Evolutionary conservation across 805 yeast genomes (phyloP), one percentile per base, ranked within the genome.

Genomic region (Suhomyces faveliae): DNA sequence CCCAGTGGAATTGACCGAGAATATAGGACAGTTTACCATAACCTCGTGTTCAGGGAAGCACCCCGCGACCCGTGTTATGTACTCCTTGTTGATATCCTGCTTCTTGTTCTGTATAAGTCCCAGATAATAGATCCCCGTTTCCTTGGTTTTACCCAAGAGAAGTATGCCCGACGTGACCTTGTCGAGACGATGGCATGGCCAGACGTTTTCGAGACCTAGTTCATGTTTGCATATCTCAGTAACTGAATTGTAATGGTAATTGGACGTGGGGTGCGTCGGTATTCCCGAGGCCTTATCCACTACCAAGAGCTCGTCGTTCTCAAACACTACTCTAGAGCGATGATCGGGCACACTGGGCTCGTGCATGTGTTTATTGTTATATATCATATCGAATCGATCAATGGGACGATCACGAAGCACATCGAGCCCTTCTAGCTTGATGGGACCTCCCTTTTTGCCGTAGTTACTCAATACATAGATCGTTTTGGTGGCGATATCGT

Each of bases 251-350:
- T 67, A 65, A 27, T 59, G 50, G 53, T 72, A 77, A 35, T 64
- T 71, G 6, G 77, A 74, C 0, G 77, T 67, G 0, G 84, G 81
- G 53, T 79, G 84, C 0, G 80, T 77, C 1, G 84, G 82, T 2
- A 78, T 61, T 0, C 84, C 84, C 0, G 72, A 62, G 0, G 83
- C 83, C 50, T 79, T 79, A 52, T 76, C 64, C 2, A 78, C 71
- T 21, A 79, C 81, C 12, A 78, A 21, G 0, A 73, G 24, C 6
- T 66, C 61, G 3, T 59, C 61, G 50, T 73, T 71, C 49, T 75
- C 68, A 54, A 57, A 64, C 0, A 79, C 53, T 1, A 73, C 60
- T 5, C 63, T 51, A 17, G 25, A 19, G 1, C 22, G 42, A 8
- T 19, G 37, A 48, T 21, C 38, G 2, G 68, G 61, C 3, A 73